Base-by-base conservation (phyloP, 495 filamentous ascomycete species). In the Achaetomiella virescens region DNA sequence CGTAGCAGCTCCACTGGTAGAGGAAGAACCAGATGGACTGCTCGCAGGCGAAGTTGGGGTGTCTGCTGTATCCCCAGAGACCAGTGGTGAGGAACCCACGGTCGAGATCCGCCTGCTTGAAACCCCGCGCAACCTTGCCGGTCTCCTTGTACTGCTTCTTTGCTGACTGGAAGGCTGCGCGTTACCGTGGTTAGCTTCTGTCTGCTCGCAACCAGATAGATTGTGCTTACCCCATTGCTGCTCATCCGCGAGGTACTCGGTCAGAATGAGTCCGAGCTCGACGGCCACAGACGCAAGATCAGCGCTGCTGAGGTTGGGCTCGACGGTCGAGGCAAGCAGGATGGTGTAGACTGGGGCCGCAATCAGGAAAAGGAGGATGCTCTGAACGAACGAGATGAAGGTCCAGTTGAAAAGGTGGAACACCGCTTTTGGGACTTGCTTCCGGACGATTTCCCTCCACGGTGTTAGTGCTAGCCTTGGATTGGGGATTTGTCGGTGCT, bases 31-130 rank as follows among this genome's bases (percentile, higher is more conserved):
- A 99, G 66, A 97, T 83, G 25, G 84, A 79, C 72, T 97, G 92
- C 70, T 99, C 95, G 37, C 89, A 87, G 25, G 85, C 81, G 65
- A 97, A 97, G 72, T 97, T 97, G 37, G 95, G 95, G 69, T 99
- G 95, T 9, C 95, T 83, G 54, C 83, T 88, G 66, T 81, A 89
- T 0, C 84, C 85, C 86, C 87, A 99, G 20, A 99, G 76, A 0
- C 95, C 95, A 2, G 77, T 83, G 35, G 90, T 85, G 45, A 88
- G 79, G 69, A 99, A 99, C 43, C 95, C 95, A 42, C 95, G 84
- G 61, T 97, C 90, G 1, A 99, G 80, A 56, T 97, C 90, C 59
- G 84, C 85, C 51, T 82, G 80, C 3, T 75, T 75, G 59, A 75
- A 85, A 35, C 72, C 77, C 6, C 68, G 69, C 10, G 89, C 78